Base-by-base conservation (phyloP, 495 filamentous ascomycete species). In the Penicillium odoratum region DNA sequence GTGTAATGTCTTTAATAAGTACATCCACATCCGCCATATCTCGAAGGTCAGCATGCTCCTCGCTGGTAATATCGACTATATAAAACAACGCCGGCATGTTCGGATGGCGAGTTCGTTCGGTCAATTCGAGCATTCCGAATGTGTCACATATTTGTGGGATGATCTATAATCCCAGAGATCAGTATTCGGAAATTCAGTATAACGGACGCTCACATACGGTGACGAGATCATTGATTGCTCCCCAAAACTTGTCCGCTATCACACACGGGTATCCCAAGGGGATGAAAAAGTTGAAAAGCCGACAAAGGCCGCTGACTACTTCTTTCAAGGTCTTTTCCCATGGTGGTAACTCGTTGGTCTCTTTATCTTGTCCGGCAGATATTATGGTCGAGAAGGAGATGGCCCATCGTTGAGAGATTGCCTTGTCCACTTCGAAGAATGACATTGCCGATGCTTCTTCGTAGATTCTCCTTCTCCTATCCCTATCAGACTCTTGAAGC, bases 281-380 rank as follows among this genome's bases (percentile, higher is more conserved):
- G 16, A 52, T 21, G 21, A 52, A 52, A 15, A 52, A 52, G 10
- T 52, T 52, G 9, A 52, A 52, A 4, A 52, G 50, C 7, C 50
- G 50, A 13, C 34, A 52, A 15, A 52, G 15, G n/a, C n/a, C 8
- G 21, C 50, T n/a, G 1, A 52, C 15, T 13, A 25, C 6, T 4
- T 42, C 33, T 26, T 52, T 52, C 33, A 52, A 15, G 18, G 8
- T 7, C 15, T 0, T 13, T 26, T 52, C 33, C 50, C 50, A 52
- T 3, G 16, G 16, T 42, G 50, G 34, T 16, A 5, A 1, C 3
- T 28, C 30, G n/a, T 13, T 29, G 6, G 21, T 3, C 9, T 5
- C 11, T 13, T 48, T 29, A 6, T 5, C 4, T 13, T 48, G 6
- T 29, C 48, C 31, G 1, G 13, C 15, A 25, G 1, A 4, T 6